Evolutionary conservation across 1,284 basidiomycete species (phyloP).

Genomic region (Ustilago esculenta): DNA sequence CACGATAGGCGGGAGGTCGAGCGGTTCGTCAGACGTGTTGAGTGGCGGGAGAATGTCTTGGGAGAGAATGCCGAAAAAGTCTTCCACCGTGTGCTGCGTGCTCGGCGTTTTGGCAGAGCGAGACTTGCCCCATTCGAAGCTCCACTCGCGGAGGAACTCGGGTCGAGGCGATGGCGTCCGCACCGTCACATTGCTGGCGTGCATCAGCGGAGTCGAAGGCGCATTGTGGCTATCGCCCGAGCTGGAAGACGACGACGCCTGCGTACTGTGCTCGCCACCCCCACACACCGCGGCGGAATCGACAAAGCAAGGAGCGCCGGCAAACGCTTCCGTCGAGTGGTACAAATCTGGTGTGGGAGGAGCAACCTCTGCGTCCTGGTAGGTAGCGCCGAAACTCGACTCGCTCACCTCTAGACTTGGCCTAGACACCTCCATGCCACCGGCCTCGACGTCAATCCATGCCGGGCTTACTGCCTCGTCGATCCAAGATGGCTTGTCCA

Average conservation of each 20-base stretch:
- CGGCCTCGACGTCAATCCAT: conserved; percentile 41
- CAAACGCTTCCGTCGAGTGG: conserved; percentile 5
- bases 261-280: conserved; percentile 19
- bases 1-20: conserved; percentile 58
- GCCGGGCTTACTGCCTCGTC: conserved; percentile 10
- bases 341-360: conserved; percentile 41
- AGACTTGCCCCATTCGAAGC: conserved; percentile 41
- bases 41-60: conserved; percentile 45
- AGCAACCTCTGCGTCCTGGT: conserved; percentile 35
- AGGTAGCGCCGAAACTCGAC: conserved; percentile 24
- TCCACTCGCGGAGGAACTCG: conserved; percentile 60
- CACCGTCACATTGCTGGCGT: background rate
- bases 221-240: conserved; percentile 47
- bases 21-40: conserved; percentile 40
- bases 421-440: conserved; percentile 3
- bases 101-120: conserved; percentile 14
- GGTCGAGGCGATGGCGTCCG: conserved; percentile 42
- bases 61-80: conserved; percentile 59
- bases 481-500: conserved; percentile 1
- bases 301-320: background rate
- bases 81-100: conserved; percentile 39
- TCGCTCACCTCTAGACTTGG: conserved; percentile 40
- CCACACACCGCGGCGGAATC: background rate
- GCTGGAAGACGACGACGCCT: conserved; percentile 27
- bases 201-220: conserved; percentile 19